These are phyloP conservation scores for Pyrenophora seminiperda DNA, from an alignment of 2,329 filamentous ascomycete species.

Conservation along the genomic window DNA sequence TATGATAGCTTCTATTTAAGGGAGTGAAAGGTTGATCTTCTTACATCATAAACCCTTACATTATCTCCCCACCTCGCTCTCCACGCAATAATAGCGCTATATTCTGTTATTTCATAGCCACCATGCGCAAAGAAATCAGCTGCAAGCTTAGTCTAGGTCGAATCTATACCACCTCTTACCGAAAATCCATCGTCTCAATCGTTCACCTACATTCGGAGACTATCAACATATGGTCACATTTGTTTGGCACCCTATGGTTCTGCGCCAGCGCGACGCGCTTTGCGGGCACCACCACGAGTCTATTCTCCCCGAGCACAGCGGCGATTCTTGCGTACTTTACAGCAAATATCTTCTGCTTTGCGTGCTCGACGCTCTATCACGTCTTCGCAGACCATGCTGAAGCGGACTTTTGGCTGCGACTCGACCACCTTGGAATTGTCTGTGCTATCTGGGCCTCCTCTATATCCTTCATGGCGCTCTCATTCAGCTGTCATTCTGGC, in stretches of 20 bases:
- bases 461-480: slow-evolving; percentile 13
- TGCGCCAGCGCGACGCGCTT: slow-evolving; percentile 1
- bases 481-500: neutral
- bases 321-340: neutral
- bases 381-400: slow-evolving; percentile 12
- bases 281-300: neutral
- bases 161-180: neutral
- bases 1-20: neutral
- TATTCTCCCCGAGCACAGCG: neutral
- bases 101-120: neutral
- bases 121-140: neutral
- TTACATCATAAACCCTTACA: neutral
- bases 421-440: slow-evolving; percentile 16
- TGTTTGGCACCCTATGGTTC: slow-evolving; percentile 1
- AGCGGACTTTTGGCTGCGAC: slow-evolving; percentile 6
- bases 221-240: slow-evolving; percentile 1
- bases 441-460: slow-evolving; percentile 12
- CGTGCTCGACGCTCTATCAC: slow-evolving; percentile 16
- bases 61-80: slow-evolving; percentile 1
- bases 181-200: neutral
- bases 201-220: neutral
- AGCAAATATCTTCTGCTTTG: slow-evolving; percentile 13
- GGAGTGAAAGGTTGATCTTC: neutral
- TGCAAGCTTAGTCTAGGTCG: neutral
- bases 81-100: neutral